Percentiles rank a stretch among this genome's conserved stretches.
phyloP scores from a whole-genome alignment of 305 asterid species.

The Fraxinus nigra region DNA sequence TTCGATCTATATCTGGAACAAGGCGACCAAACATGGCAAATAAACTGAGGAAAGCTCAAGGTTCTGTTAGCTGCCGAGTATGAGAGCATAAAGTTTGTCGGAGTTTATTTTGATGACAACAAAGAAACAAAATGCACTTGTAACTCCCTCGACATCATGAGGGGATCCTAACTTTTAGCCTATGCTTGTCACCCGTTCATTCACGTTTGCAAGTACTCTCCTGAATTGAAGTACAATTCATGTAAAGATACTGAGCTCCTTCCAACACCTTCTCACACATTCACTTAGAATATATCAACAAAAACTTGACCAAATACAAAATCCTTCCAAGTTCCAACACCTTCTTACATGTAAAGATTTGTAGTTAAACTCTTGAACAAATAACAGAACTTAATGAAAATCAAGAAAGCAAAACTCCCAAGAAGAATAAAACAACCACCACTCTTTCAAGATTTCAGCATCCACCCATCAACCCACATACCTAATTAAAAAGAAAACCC shows the following conservation, averaged over 20 bases:
- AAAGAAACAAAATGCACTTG: background rate
- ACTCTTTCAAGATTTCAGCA: background rate
- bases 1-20: background rate
- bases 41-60: background rate
- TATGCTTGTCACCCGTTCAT: background rate
- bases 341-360: background rate
- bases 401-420: background rate
- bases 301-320: background rate
- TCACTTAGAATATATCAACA: too few species aligned
- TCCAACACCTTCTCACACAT: background rate
- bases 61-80: background rate
- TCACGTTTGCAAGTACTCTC: background rate
- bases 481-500: background rate
- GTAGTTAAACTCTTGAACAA: background rate
- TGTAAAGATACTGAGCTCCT: background rate
- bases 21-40: background rate
- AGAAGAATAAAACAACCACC: background rate
- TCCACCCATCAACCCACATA: background rate
- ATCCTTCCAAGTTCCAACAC: background rate
- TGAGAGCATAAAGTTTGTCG: background rate
- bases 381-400: slow-evolving; percentile 1
- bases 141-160: background rate
- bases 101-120: background rate
- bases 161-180: background rate
- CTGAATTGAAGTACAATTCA: background rate